Conservation (phyloP, 1,284 basidiomycete species). For the Marasmius fiardii region DNA sequence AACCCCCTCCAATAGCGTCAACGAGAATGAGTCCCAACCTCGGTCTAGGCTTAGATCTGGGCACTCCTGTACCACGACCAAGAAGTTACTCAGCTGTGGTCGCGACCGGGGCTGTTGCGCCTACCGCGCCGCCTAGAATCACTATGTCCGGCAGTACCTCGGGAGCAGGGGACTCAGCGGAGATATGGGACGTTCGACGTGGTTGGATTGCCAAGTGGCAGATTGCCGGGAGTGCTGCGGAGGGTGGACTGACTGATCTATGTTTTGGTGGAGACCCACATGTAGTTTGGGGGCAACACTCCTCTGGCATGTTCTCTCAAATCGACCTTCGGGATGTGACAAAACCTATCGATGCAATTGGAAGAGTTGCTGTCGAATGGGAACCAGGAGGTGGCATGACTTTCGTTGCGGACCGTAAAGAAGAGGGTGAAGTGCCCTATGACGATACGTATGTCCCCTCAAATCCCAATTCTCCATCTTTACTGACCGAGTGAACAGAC, state of each 20-base stretch:
- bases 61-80: background rate
- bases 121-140: background rate
- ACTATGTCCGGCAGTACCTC: background rate
- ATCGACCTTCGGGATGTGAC: conserved; percentile 66
- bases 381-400: conserved; percentile 64
- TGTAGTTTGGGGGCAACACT: conserved; percentile 74
- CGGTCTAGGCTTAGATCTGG: background rate
- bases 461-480: conserved; percentile 8
- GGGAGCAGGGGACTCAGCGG: conserved; percentile 50
- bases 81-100: background rate
- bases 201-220: conserved; percentile 83
- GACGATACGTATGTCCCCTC: conserved; percentile 72
- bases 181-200: conserved; percentile 87
- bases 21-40: conserved; percentile 2
- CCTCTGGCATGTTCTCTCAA: conserved; percentile 78
- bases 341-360: conserved; percentile 67
- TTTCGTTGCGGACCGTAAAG: conserved; percentile 62
- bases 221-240: conserved; percentile 55
- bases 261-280: conserved; percentile 67
- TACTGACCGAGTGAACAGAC: conserved; percentile 30
- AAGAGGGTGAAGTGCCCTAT: conserved; percentile 73
- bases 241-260: conserved; percentile 71
- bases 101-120: background rate
- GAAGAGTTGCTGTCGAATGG: conserved; percentile 69
- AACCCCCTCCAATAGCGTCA: background rate